Percentiles rank a stretch among this genome's conserved stretches.
These are phyloP conservation scores for Cladophialophora immunda DNA, from an alignment of 2,329 filamentous ascomycete genomes.

Conservation along the genomic window DNA sequence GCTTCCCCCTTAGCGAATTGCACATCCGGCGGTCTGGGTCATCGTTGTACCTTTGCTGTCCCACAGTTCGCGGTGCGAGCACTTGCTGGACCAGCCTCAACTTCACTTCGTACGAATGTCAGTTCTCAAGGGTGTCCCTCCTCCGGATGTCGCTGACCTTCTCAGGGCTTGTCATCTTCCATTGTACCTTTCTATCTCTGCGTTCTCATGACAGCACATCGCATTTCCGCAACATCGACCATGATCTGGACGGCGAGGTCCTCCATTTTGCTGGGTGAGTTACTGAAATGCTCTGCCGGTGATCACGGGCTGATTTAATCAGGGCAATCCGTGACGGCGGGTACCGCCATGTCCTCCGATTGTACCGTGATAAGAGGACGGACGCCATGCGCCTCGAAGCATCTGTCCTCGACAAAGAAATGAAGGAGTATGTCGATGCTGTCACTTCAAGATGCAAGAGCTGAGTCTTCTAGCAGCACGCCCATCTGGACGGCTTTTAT, in stretches of 20 bases:
- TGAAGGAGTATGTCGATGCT: slow-evolving; percentile 53
- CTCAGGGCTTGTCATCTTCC: slow-evolving; percentile 65
- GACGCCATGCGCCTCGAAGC: slow-evolving; percentile 65
- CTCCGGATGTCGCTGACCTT: slow-evolving; percentile 3
- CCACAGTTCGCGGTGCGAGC: slow-evolving; percentile 34
- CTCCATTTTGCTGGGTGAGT: slow-evolving; percentile 61
- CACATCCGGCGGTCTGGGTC: slow-evolving; percentile 49
- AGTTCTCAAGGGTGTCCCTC: slow-evolving; percentile 19
- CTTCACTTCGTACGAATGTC: slow-evolving; percentile 65
- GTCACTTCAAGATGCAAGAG: neutral
- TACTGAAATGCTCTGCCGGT: neutral
- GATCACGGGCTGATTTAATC: slow-evolving; percentile 17
- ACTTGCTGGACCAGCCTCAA: slow-evolving; percentile 62
- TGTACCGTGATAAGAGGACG: slow-evolving; percentile 62
- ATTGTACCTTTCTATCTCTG: slow-evolving; percentile 64
- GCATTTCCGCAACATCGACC: slow-evolving; percentile 53
- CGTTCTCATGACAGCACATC: slow-evolving; percentile 62
- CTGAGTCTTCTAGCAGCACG: slow-evolving; percentile 48
- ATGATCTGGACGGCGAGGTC: slow-evolving; percentile 58
- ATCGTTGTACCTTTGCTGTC: slow-evolving; percentile 51
- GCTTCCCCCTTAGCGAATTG: slow-evolving; percentile 60
- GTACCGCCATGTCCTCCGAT: slow-evolving; percentile 63
- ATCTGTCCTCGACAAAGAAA: slow-evolving; percentile 61
- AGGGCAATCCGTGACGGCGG: slow-evolving; percentile 62
- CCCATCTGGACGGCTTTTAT: slow-evolving; percentile 70